These are phyloP conservation scores for Paraphaeosphaeria minitans DNA, from an alignment of 2,329 filamentous ascomycete species.

Conservation along the genomic window DNA sequence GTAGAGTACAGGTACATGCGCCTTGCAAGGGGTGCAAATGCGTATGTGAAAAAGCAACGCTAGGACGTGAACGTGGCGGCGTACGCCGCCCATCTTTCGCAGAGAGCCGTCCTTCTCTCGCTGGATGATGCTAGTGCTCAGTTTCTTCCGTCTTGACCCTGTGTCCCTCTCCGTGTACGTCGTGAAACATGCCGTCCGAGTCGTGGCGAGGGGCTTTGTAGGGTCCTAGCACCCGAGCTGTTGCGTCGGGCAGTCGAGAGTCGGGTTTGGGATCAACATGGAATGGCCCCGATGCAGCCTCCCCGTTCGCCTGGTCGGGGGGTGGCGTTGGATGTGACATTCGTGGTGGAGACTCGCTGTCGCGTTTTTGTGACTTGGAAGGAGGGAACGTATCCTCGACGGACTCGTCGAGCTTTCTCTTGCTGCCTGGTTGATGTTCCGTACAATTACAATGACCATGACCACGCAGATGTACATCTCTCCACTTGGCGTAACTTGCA, in stretches of 20 bases:
- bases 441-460: neutral
- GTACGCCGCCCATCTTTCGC: neutral
- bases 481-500: neutral
- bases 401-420: constrained; percentile 1
- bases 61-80: neutral
- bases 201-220: constrained; percentile 2
- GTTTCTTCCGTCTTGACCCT: neutral
- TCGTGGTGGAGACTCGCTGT: constrained; percentile 2
- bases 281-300: neutral
- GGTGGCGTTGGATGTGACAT: neutral
- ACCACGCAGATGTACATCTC: neutral
- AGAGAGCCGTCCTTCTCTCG: neutral
- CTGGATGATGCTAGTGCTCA: neutral
- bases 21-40: constrained; percentile 3
- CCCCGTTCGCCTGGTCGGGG: neutral
- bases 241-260: neutral
- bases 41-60: neutral
- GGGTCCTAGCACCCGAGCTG: neutral
- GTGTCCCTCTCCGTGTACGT: neutral
- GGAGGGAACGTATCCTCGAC: neutral
- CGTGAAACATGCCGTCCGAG: constrained; percentile 2
- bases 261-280: neutral
- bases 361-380: neutral
- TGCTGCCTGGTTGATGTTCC: neutral
- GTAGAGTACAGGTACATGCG: constrained; percentile 4